Conservation (phyloP, 176 grass and related monocot species). For the Cenchrus americanus region DNA sequence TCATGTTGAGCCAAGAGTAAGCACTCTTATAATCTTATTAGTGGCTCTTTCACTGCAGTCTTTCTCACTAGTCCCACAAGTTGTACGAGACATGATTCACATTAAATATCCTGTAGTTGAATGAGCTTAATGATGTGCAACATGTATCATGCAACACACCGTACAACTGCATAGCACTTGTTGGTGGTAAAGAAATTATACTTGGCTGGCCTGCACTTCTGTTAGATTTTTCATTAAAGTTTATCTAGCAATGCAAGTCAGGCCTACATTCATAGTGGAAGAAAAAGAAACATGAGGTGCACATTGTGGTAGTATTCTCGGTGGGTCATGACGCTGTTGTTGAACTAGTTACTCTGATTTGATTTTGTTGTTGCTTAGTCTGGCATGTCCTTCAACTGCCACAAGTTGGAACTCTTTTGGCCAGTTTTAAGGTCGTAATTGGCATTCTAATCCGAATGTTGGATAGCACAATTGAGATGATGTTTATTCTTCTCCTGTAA, state of each 20-base stretch:
- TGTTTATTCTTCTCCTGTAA: not conserved
- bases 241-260: slow-evolving; percentile 23
- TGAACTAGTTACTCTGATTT: slow-evolving; percentile 16
- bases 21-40: not conserved
- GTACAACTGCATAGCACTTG: not conserved
- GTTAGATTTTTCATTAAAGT: not conserved
- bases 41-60: not conserved
- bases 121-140: slow-evolving; percentile 10
- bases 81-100: not conserved
- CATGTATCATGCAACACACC: not conserved
- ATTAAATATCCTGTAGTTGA: slow-evolving; percentile 5
- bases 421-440: slow-evolving; percentile 20
- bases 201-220: not conserved
- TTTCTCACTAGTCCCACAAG: slow-evolving; percentile 1
- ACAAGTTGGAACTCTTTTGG: not conserved
- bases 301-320: slow-evolving; percentile 23
- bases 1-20: not conserved
- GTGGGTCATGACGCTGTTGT: slow-evolving; percentile 29
- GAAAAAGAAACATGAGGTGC: slow-evolving; percentile 31
- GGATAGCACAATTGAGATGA: slow-evolving; percentile 7
- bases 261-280: slow-evolving; percentile 21
- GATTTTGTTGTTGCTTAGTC: slow-evolving; percentile 17
- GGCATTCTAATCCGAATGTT: slow-evolving; percentile 4
- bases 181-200: slow-evolving; percentile 12
- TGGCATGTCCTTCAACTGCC: not conserved